phyloP scores from a whole-genome alignment of 2,329 filamentous ascomycete species.

The Aureobasidium sp. region DNA sequence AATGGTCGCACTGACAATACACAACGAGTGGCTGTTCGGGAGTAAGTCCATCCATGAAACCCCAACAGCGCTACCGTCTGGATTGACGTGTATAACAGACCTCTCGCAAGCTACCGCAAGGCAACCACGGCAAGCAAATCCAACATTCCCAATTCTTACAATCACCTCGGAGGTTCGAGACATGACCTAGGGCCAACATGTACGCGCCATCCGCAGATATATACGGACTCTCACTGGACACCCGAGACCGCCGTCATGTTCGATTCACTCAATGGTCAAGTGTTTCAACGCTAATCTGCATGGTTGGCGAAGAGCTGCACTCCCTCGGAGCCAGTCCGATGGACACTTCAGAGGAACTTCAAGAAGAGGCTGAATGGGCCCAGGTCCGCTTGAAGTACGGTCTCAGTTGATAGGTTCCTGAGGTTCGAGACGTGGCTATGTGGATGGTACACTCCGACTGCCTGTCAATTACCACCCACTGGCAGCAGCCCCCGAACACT shows the following conservation, averaged over 20 bases:
- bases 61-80: too few relatives aligned
- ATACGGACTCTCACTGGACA: neutral
- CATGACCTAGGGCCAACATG: neutral
- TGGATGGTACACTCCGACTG: neutral
- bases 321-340: too few relatives aligned
- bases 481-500: too few relatives aligned
- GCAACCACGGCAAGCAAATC: neutral
- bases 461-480: too few relatives aligned
- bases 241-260: neutral
- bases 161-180: neutral
- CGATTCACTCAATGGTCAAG: too few relatives aligned
- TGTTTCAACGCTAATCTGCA: too few relatives aligned
- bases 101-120: neutral
- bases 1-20: neutral
- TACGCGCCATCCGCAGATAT: neutral
- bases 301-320: too few relatives aligned
- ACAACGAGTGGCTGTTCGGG: neutral
- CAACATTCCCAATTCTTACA: neutral
- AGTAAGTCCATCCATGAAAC: neutral
- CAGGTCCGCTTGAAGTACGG: neutral
- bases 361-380: neutral
- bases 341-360: neutral
- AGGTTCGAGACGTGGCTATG: neutral
- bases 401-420: neutral
- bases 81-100: neutral